These are phyloP conservation scores for Leishmania braziliensis DNA, from an alignment of 208 protist species.

Conservation along the genomic window DNA sequence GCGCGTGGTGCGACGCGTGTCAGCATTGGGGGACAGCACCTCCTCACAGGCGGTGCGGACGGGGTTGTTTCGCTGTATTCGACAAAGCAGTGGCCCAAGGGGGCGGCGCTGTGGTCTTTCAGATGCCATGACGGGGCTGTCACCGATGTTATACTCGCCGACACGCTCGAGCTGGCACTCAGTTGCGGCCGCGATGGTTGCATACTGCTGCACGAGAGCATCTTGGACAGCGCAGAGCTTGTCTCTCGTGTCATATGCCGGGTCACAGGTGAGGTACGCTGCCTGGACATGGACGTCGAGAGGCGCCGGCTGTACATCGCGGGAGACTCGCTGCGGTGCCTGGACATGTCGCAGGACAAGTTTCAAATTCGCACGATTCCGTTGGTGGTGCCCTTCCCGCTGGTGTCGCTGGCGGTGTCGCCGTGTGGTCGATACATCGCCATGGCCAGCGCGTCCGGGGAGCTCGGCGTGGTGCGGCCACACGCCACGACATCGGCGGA, in stretches of 20 bases:
- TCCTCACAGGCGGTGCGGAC: slow-evolving; percentile 74
- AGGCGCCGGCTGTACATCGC: slow-evolving; percentile 75
- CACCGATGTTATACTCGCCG: slow-evolving; percentile 62
- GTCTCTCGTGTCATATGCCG: slow-evolving; percentile 74
- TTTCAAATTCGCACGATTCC: slow-evolving; percentile 62
- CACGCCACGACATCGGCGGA: background rate
- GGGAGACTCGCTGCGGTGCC: slow-evolving; percentile 83
- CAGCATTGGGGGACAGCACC: slow-evolving; percentile 48
- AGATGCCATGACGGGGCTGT: slow-evolving; percentile 73
- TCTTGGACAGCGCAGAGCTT: slow-evolving; percentile 26
- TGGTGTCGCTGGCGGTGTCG: slow-evolving; percentile 66
- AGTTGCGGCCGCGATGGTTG: slow-evolving; percentile 76
- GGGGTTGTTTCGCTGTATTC: slow-evolving; percentile 75
- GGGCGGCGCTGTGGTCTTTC: slow-evolving; percentile 60
- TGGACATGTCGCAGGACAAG: slow-evolving; percentile 45
- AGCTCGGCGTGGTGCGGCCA: slow-evolving; percentile 45
- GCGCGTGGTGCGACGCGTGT: slow-evolving; percentile 58
- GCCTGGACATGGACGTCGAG: slow-evolving; percentile 61
- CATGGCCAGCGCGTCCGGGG: slow-evolving; percentile 62
- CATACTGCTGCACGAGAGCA: slow-evolving; percentile 77
- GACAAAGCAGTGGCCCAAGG: slow-evolving; percentile 43
- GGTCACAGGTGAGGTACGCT: slow-evolving; percentile 81
- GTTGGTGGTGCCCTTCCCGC: slow-evolving; percentile 62
- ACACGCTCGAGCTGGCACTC: slow-evolving; percentile 48
- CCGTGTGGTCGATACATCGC: slow-evolving; percentile 68